Percentiles rank a stretch among this genome's conserved stretches.
Conservation (phyloP, 106 monocot species). For the Phalaenopsis aphrodite region DNA sequence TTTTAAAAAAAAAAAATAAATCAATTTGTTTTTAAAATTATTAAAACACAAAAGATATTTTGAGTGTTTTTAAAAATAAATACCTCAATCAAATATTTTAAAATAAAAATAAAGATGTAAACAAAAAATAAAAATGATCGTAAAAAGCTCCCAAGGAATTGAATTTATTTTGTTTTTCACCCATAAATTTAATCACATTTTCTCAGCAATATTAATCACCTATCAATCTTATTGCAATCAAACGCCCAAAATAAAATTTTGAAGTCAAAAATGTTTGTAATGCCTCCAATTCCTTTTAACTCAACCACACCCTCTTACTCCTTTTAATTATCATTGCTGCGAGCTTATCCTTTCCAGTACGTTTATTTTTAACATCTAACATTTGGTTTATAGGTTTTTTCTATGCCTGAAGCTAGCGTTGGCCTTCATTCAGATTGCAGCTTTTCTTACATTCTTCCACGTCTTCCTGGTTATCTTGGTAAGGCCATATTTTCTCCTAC, state of each 20-base stretch:
- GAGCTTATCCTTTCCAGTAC: not conserved
- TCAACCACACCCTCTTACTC: not conserved
- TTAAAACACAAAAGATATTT: too few relatives aligned
- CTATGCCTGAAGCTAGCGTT: conserved; percentile 79
- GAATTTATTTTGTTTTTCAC: too few relatives aligned
- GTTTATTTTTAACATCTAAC: not conserved
- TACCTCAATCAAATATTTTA: too few relatives aligned
- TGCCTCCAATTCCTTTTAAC: not conserved
- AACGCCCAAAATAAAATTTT: not conserved
- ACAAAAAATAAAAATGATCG: too few relatives aligned
- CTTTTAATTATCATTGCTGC: not conserved
- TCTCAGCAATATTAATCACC: not conserved
- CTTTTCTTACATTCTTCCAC: conserved; percentile 91
- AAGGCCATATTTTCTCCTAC: not conserved
- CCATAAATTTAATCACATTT: too few relatives aligned
- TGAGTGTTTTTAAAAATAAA: too few relatives aligned
- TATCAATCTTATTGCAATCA: not conserved
- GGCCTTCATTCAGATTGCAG: conserved; percentile 94
- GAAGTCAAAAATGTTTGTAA: not conserved
- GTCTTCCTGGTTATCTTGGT: conserved; percentile 82
- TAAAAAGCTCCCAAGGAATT: too few relatives aligned
- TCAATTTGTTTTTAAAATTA: too few relatives aligned
- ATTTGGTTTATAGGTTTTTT: conserved; percentile 49
- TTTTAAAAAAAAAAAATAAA: too few relatives aligned
- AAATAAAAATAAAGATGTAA: too few relatives aligned